Conservation (phyloP, 208 protist species). For the Wallacemonas sp. region DNA sequence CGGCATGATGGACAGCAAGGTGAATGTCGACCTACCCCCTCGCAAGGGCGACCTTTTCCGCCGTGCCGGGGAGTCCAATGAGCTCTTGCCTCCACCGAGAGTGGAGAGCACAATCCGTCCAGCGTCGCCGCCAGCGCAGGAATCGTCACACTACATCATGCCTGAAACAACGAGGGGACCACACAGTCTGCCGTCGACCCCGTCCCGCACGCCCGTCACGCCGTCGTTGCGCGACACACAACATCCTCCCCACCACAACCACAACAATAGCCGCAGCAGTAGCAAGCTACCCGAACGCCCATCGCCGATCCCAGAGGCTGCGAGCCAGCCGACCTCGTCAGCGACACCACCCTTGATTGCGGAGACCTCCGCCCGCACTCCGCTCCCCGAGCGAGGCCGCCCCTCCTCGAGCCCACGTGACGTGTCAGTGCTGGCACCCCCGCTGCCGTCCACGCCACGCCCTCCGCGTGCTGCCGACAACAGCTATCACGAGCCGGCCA, state of each 20-base stretch:
- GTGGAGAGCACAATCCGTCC: too few relatives aligned
- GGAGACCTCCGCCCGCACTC: neutral
- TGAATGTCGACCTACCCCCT: slow-evolving; percentile 2
- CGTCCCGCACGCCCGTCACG: neutral
- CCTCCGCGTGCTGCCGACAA: neutral
- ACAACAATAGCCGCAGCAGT: too few relatives aligned
- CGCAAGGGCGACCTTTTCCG: slow-evolving; percentile 10
- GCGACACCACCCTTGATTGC: neutral
- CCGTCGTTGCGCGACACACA: neutral
- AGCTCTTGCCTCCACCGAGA: too few relatives aligned
- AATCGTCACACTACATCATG: neutral
- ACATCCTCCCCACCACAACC: neutral
- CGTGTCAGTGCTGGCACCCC: neutral
- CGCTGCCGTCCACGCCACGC: neutral
- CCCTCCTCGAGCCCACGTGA: slow-evolving; percentile 5
- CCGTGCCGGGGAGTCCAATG: slow-evolving; percentile 9
- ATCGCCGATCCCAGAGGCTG: too few relatives aligned
- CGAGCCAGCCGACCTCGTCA: neutral
- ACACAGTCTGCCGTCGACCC: neutral
- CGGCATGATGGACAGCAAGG: neutral
- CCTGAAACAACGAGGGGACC: too few relatives aligned
- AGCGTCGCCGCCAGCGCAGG: neutral
- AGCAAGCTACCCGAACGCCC: too few relatives aligned
- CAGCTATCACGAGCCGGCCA: slow-evolving; percentile 9
- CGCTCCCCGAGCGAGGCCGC: slow-evolving; percentile 2